phyloP scores from a whole-genome alignment of 495 filamentous ascomycete genomes.

The Niebla homalea region DNA sequence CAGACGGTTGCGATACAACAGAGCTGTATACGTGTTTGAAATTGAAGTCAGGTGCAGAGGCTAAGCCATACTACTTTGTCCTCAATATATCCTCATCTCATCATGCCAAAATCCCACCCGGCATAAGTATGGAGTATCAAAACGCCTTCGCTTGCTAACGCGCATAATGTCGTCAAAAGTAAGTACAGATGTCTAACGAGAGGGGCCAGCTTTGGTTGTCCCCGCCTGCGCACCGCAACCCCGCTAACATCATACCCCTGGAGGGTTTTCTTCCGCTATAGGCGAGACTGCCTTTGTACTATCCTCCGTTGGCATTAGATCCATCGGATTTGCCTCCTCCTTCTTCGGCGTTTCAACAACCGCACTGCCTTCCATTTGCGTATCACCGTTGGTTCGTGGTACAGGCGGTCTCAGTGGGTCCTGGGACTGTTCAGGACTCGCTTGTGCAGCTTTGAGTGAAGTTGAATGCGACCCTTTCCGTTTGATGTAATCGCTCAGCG shows the following conservation, averaged over 20 bases:
- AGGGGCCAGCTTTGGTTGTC: too few relatives aligned
- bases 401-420: constrained; percentile 7
- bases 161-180: constrained; percentile 10
- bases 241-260: constrained; percentile 1
- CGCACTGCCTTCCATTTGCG: constrained; percentile 10
- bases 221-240: too few relatives aligned
- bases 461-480: constrained; percentile 20
- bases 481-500: constrained; percentile 52
- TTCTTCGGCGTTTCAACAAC: constrained; percentile 11
- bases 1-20: too few relatives aligned
- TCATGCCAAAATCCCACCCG: too few relatives aligned
- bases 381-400: neutral
- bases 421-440: constrained; percentile 8
- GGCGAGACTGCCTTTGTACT: neutral
- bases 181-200: neutral
- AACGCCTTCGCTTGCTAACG: constrained; percentile 11
- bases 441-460: constrained; percentile 8
- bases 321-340: constrained; percentile 13
- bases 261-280: constrained; percentile 4
- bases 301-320: neutral
- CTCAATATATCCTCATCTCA: too few relatives aligned
- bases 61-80: too few relatives aligned
- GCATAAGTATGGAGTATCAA: neutral
- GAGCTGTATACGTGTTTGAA: too few relatives aligned
- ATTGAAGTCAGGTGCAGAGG: too few relatives aligned